Base-by-base conservation (phyloP, 345 rosid species). In the Camelina laxa region DNA sequence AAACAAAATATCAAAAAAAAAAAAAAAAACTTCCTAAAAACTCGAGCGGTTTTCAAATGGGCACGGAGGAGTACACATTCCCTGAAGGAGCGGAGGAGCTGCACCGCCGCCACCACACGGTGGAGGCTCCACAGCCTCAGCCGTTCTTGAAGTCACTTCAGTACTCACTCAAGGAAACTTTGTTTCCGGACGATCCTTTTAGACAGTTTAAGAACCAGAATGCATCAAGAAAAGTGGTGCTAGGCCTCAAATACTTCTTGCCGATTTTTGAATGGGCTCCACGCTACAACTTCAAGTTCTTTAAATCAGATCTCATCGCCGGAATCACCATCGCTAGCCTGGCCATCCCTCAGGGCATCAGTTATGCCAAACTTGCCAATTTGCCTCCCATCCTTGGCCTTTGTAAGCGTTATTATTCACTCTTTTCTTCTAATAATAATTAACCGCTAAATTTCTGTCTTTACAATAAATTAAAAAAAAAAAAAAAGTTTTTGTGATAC, bases 261-360 rank as follows among this genome's bases (percentile, higher is more conserved):
- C 98, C 99, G 0, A 85, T 95, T 9, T 78, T 86, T 9, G 97
- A 90, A 73, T 95, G 99, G 99, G 97, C 86, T 56, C 98, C 99
- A 27, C 84, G 85, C 50, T 95, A 95, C 85, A 87, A 89, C 69
- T 87, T 90, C 35, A 47, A 81, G 35, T 89, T 84, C 79, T 85
- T 95, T 67, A 92, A 90, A 70, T 82, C 96, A 15, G 99, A 95
- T 69, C 80, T 95, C 62, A 51, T 95, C 0, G 77, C 99, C 9
- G 99, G 99, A 15, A 85, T 95, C 77, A 95, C 99, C 55, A 88
- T 95, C 10, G 98, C 98, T 61, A 92, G 98, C 65, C 96, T 95
- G 9, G 99, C 98, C 3, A 88, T 95, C 30, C 98, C 99, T 56
- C 99, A 95, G 70, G 99, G 99, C 66, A 95, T 95, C 4, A 95